These are phyloP conservation scores for Chalaropsis ovoidea DNA, from an alignment of 2,329 filamentous ascomycete species.

Conservation along the genomic window DNA sequence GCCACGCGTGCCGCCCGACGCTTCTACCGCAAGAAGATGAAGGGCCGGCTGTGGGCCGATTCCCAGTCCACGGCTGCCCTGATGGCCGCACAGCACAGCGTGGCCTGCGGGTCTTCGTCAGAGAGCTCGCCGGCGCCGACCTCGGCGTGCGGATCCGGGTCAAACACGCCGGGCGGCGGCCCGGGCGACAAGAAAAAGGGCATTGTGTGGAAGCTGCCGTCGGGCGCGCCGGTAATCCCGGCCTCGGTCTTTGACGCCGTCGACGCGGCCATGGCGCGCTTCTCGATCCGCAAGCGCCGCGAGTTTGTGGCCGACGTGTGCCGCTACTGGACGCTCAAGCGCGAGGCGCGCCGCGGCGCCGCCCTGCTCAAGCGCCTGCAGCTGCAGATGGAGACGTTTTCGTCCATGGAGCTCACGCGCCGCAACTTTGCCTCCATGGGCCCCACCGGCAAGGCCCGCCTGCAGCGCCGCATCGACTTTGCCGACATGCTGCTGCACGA, in stretches of 20 bases:
- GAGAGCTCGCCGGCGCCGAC: conserved; percentile 12
- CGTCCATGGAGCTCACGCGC: conserved; percentile 91
- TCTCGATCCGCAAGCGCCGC: conserved; percentile 71
- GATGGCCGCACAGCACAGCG: conserved; percentile 60
- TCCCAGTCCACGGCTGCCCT: conserved; percentile 75
- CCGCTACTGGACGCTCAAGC: conserved; percentile 95
- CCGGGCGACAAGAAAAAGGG: conserved; percentile 27
- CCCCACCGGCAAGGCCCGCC: conserved; percentile 62
- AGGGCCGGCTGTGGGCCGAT: conserved; percentile 81
- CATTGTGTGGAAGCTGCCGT: conserved; percentile 70
- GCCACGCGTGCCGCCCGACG: conserved; percentile 75
- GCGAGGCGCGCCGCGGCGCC: conserved; percentile 82
- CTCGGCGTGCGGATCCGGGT: neutral
- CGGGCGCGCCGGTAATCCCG: conserved; percentile 88
- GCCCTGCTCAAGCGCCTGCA: conserved; percentile 87
- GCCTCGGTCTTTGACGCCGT: conserved; percentile 79
- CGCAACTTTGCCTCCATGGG: conserved; percentile 96
- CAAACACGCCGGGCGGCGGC: conserved; percentile 25
- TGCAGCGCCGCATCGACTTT: conserved; percentile 80
- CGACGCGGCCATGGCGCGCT: conserved; percentile 70
- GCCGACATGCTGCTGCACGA: conserved; percentile 65
- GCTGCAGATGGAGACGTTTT: conserved; percentile 90
- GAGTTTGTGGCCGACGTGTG: conserved; percentile 89
- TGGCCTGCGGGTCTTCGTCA: conserved; percentile 5
- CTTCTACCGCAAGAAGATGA: conserved; percentile 84